Base-by-base conservation (phyloP, 495 filamentous ascomycete species). In the Diplogelasinospora grovesii region DNA sequence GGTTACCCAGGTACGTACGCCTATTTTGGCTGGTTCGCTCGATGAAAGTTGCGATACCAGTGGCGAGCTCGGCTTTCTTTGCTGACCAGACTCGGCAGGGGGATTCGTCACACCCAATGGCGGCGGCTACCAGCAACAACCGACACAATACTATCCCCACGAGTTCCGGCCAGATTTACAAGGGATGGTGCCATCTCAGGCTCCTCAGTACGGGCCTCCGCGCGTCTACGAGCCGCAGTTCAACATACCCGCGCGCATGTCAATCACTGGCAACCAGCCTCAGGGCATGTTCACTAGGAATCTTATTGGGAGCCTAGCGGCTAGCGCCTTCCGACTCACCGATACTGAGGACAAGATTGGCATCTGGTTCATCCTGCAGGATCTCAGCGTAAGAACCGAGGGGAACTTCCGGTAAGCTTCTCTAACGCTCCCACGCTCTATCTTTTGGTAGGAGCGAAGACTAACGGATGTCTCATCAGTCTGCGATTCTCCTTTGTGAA, bases 361-460 rank as follows among this genome's bases (percentile, higher is more conserved):
- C 8, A 89, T 95, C 32, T 98, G 92, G 92, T 98, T 98, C 49
- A 86, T 98, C 45, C 69, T 97, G 27, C 92, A 96, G 61, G 92
- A 98, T 69, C 66, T 98, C 9, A 94, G 87, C 52, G 89, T 98
- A 19, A 72, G 92, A 32, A 95, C 88, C 6, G 92, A 98, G 59
- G 92, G 92, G 11, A 69, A 65, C 38, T 98, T 96, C 65, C 75
- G 89, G 89, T 93, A 75, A 48, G 75, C 52, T 7, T 32, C 23
- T 34, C 41, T 36, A 22, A 22, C 13, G 8, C 1, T 23, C 4
- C 8, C 21, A 3, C 21, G 3, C 19, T 5, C 14, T 39, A 5
- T 20, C n/a, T n/a, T n/a, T n/a, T n/a, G n/a, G n/a, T n/a, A n/a
- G n/a, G n/a, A n/a, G n/a, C n/a, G 8, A 3, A 30, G 13, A 24